Percentiles rank a stretch among this genome's conserved stretches.
Evolutionary conservation across 208 protist genomes (phyloP).

Genomic region (Acanthamoeba royreba): DNA sequence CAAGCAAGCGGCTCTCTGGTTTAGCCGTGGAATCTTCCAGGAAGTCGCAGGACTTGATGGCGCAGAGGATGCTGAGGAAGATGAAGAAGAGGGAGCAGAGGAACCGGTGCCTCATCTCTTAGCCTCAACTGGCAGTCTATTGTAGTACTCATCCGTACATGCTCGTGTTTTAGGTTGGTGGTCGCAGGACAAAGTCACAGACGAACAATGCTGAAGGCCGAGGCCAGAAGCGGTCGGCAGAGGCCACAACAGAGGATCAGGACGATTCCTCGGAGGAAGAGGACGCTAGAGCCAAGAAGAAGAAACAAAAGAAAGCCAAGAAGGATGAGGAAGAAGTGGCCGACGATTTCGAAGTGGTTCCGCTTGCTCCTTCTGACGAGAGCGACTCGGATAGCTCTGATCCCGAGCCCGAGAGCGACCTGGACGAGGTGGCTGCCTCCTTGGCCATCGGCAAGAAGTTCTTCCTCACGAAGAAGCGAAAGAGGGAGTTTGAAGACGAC

Average conservation of each 20-base stretch:
- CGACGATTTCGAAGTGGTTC: slow-evolving; percentile 45
- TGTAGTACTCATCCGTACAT: background rate
- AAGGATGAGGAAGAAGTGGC: background rate
- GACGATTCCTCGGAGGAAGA: slow-evolving; percentile 42
- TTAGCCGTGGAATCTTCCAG: slow-evolving; percentile 46
- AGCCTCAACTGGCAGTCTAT: no score
- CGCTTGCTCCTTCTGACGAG: background rate
- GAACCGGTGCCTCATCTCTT: no score
- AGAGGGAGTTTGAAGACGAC: slow-evolving; percentile 74
- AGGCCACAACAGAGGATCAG: background rate
- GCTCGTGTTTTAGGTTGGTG: background rate
- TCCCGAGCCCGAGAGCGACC: slow-evolving; percentile 45
- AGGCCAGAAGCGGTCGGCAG: background rate
- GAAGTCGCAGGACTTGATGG: background rate
- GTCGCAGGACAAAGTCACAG: background rate
- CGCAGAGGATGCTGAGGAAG: slow-evolving; percentile 28
- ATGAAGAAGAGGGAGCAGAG: slow-evolving; percentile 42
- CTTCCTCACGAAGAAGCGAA: slow-evolving; percentile 63
- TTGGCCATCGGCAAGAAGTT: slow-evolving; percentile 58
- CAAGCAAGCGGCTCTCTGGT: slow-evolving; percentile 41
- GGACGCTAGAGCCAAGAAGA: slow-evolving; percentile 19
- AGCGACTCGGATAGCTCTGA: slow-evolving; percentile 41
- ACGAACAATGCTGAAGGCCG: background rate
- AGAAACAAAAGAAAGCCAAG: slow-evolving; percentile 41
- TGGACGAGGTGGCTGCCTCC: slow-evolving; percentile 39